These are phyloP conservation scores for Epithele typhae DNA, from an alignment of 768 basidiomycete genomes.

Conservation along the genomic window DNA sequence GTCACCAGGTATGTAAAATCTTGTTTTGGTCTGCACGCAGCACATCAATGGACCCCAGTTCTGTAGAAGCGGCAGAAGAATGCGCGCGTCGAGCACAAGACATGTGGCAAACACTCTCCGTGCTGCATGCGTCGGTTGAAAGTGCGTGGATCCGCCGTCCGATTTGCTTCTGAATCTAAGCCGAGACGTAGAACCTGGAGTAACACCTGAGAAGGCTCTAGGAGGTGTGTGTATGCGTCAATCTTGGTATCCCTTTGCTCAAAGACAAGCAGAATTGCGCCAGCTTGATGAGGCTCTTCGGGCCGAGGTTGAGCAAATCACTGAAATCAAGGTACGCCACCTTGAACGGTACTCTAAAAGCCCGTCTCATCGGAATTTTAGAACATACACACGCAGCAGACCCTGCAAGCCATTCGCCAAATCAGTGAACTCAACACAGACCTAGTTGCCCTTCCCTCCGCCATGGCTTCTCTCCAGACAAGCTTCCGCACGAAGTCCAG, in stretches of 20 bases:
- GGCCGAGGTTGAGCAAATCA: constrained; percentile 53
- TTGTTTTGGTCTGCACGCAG: neutral
- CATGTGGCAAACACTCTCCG: constrained; percentile 49
- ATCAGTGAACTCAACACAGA: constrained; percentile 81
- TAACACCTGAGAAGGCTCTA: constrained; percentile 11
- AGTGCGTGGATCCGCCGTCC: constrained; percentile 20
- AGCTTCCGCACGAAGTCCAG: constrained; percentile 73
- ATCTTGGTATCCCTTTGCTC: neutral
- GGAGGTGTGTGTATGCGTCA: constrained; percentile 9
- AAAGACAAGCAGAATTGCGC: constrained; percentile 43
- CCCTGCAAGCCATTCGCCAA: constrained; percentile 60
- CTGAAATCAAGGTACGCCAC: constrained; percentile 35
- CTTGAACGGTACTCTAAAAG: neutral
- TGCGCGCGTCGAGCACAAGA: constrained; percentile 57
- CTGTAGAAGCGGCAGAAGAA: constrained; percentile 56
- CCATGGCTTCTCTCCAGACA: constrained; percentile 60
- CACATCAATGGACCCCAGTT: constrained; percentile 30
- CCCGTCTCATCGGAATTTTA: constrained; percentile 22
- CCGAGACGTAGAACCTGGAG: neutral
- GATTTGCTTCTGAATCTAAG: constrained; percentile 16
- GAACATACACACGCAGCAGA: constrained; percentile 72
- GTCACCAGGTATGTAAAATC: constrained; percentile 40
- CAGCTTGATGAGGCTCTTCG: constrained; percentile 60
- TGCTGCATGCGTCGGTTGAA: constrained; percentile 53
- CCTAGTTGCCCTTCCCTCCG: constrained; percentile 67